Evolutionary conservation across 2,329 filamentous ascomycete species (phyloP).

Genomic region (Simplicillium aogashimaense): DNA sequence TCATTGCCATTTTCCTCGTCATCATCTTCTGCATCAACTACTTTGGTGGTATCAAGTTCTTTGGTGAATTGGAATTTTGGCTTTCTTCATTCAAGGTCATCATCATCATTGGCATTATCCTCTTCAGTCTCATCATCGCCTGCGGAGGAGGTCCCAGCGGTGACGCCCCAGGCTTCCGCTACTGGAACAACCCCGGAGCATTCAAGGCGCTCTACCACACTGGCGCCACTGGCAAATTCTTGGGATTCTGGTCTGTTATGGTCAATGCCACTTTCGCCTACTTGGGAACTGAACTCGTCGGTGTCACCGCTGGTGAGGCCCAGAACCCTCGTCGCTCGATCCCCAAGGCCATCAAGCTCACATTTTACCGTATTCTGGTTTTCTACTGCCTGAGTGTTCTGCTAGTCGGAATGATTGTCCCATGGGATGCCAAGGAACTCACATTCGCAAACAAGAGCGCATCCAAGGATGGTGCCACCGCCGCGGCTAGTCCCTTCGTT

Average conservation of each 20-base stretch:
- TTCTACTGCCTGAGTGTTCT: conserved; percentile 71
- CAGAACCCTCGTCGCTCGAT: conserved; percentile 71
- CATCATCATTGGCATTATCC: conserved; percentile 55
- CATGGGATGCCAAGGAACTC: conserved; percentile 55
- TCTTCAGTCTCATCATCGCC: conserved; percentile 54
- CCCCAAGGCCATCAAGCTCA: conserved; percentile 68
- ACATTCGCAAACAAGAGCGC: conserved; percentile 40
- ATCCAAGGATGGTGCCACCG: conserved; percentile 25
- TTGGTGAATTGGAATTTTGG: conserved; percentile 57
- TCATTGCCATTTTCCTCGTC: conserved; percentile 62
- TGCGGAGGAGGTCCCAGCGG: conserved; percentile 55
- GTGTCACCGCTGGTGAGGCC: conserved; percentile 69
- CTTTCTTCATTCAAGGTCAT: conserved; percentile 58
- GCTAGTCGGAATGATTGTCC: conserved; percentile 66
- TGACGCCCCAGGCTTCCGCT: conserved; percentile 54
- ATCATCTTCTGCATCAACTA: conserved; percentile 58
- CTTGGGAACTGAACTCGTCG: conserved; percentile 66
- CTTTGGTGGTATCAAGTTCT: conserved; percentile 49
- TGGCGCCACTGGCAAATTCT: conserved; percentile 36
- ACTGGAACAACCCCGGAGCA: conserved; percentile 52
- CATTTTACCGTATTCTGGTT: conserved; percentile 72
- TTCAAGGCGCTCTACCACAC: conserved; percentile 17
- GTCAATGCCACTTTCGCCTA: conserved; percentile 73
- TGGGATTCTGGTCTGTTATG: conserved; percentile 60
- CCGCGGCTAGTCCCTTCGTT: conserved; percentile 64